These are phyloP conservation scores for Tubosaeta sp. DNA, from an alignment of 768 basidiomycete genomes.

Conservation along the genomic window DNA sequence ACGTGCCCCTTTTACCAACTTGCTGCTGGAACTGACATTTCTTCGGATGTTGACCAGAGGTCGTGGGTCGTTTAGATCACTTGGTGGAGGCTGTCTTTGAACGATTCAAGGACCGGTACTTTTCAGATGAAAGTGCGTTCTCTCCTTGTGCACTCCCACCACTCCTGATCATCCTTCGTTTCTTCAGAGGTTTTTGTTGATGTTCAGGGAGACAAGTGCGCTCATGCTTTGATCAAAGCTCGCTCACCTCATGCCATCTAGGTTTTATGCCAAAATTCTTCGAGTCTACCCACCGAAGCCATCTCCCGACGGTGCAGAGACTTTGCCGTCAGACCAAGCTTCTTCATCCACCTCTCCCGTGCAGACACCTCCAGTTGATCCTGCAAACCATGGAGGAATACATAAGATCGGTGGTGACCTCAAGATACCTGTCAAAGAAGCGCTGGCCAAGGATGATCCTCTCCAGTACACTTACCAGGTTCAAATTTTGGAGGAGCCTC, in stretches of 20 bases:
- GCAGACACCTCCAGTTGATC: slow-evolving; percentile 39
- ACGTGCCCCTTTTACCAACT: slow-evolving; percentile 38
- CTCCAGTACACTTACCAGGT: slow-evolving; percentile 83
- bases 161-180: slow-evolving; percentile 14
- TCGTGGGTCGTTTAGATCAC: slow-evolving; percentile 93
- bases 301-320: slow-evolving; percentile 37
- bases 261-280: slow-evolving; percentile 79
- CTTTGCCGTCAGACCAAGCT: slow-evolving; percentile 23
- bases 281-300: slow-evolving; percentile 70
- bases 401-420: slow-evolving; percentile 81
- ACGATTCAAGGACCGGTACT: slow-evolving; percentile 95
- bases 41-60: slow-evolving; percentile 54
- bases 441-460: slow-evolving; percentile 71
- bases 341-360: slow-evolving; percentile 46
- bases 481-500: slow-evolving; percentile 74
- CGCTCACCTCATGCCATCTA: slow-evolving; percentile 30
- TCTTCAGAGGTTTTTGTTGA: slow-evolving; percentile 81
- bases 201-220: slow-evolving; percentile 80
- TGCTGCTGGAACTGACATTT: slow-evolving; percentile 11
- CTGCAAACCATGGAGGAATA: slow-evolving; percentile 46
- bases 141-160: slow-evolving; percentile 5
- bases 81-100: slow-evolving; percentile 94
- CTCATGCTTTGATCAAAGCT: slow-evolving; percentile 3
- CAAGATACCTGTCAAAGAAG: slow-evolving; percentile 67
- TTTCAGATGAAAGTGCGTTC: slow-evolving; percentile 80